phyloP scores from a whole-genome alignment of 495 filamentous ascomycete species.

The Penicillium dipodomyicola region DNA sequence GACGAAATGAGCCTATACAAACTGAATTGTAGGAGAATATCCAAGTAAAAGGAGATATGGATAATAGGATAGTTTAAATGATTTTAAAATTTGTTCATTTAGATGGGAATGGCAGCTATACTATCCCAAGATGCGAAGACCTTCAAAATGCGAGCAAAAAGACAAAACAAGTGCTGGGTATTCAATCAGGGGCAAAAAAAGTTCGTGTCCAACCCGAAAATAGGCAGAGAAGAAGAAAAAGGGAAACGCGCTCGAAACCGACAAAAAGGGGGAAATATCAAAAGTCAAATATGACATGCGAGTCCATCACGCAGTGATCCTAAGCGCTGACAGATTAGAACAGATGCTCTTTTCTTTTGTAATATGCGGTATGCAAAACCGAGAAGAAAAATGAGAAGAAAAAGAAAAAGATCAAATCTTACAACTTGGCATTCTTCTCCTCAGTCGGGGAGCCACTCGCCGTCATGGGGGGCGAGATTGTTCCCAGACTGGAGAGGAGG shows the following conservation, averaged over 20 bases:
- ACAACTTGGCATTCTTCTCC: slow-evolving; percentile 46
- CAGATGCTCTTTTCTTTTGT: slow-evolving; percentile 4
- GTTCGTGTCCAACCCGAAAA: slow-evolving; percentile 24
- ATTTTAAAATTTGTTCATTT: slow-evolving; percentile 10
- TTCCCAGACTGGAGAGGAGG: slow-evolving; percentile 44
- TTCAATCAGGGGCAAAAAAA: slow-evolving; percentile 21
- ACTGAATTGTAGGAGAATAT: not conserved
- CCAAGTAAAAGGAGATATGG: too few species aligned
- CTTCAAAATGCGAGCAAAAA: slow-evolving; percentile 10
- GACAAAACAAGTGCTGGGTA: slow-evolving; percentile 22
- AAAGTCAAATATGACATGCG: slow-evolving; percentile 9
- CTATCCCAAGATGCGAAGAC: slow-evolving; percentile 15
- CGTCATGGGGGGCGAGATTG: slow-evolving; percentile 24
- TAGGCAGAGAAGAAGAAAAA: slow-evolving; percentile 13
- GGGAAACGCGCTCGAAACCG: slow-evolving; percentile 34
- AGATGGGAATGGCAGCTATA: slow-evolving; percentile 5
- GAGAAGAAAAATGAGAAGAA: slow-evolving; percentile 11
- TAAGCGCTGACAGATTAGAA: slow-evolving; percentile 17
- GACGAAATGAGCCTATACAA: too few species aligned
- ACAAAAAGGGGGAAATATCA: slow-evolving; percentile 15
- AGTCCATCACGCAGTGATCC: slow-evolving; percentile 24
- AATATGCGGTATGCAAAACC: slow-evolving; percentile 2
- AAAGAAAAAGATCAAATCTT: slow-evolving; percentile 24
- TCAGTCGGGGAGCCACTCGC: slow-evolving; percentile 33
- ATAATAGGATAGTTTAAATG: not conserved